Conservation (phyloP, 2,329 filamentous ascomycete genomes). For the Beauveria varroae region DNA sequence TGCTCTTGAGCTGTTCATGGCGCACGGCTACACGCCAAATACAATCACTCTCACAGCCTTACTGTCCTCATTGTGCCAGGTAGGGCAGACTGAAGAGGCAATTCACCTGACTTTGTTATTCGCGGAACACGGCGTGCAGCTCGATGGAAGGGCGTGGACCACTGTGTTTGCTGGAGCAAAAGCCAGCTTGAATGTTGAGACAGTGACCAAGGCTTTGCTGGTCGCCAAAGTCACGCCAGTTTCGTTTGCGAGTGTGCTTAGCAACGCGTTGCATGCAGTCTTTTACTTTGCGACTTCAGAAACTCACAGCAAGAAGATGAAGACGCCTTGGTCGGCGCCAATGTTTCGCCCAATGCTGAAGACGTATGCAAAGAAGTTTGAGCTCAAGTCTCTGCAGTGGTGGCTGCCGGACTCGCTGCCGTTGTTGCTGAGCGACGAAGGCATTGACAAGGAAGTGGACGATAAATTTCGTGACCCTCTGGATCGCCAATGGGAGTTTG, state of each 20-base stretch:
- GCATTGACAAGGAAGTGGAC: slow-evolving; percentile 12
- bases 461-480: slow-evolving; percentile 17
- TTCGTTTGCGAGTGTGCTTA: slow-evolving; percentile 26
- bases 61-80: slow-evolving; percentile 62
- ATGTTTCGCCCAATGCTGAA: slow-evolving; percentile 41
- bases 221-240: slow-evolving; percentile 42
- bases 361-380: slow-evolving; percentile 42
- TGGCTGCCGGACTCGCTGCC: slow-evolving; percentile 30
- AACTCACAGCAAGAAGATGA: slow-evolving; percentile 20
- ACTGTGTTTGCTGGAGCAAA: slow-evolving; percentile 68
- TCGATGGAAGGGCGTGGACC: slow-evolving; percentile 60
- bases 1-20: slow-evolving; percentile 38
- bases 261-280: slow-evolving; percentile 40
- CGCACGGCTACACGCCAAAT: slow-evolving; percentile 56
- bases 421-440: slow-evolving; percentile 17
- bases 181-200: slow-evolving; percentile 40
- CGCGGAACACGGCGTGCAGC: slow-evolving; percentile 40
- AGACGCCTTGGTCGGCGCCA: slow-evolving; percentile 26
- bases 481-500: slow-evolving; percentile 23
- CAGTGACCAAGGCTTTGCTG: slow-evolving; percentile 35
- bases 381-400: slow-evolving; percentile 36
- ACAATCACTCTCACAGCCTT: slow-evolving; percentile 57
- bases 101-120: slow-evolving; percentile 27
- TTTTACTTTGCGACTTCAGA: slow-evolving; percentile 38
- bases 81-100: slow-evolving; percentile 27